Percentiles rank a stretch among this genome's conserved stretches.
Evolutionary conservation across 768 basidiomycete genomes (phyloP).

Genomic region (Hydnomerulius pinastri): DNA sequence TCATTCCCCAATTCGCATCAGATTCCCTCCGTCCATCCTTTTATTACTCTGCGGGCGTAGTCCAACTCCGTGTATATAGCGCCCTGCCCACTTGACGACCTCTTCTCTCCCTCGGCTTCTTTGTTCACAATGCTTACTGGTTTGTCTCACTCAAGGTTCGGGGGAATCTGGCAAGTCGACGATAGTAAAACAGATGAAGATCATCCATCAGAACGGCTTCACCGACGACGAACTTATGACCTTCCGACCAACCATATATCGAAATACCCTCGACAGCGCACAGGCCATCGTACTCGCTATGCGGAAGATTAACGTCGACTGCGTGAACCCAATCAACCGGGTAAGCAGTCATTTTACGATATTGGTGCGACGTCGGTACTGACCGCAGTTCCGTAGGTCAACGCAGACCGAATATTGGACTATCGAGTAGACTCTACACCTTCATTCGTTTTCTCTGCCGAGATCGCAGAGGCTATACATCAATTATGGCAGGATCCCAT

Average conservation of each 20-base stretch:
- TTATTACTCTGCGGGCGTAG: background rate
- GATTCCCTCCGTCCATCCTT: background rate
- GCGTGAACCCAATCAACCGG: constrained; percentile 64
- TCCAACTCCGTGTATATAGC: background rate
- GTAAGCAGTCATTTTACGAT: constrained; percentile 12
- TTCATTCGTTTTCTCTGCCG: constrained; percentile 52
- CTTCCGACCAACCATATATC: constrained; percentile 79
- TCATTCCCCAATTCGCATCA: constrained; percentile 7
- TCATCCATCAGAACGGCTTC: constrained; percentile 94
- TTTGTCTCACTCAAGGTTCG: constrained; percentile 58
- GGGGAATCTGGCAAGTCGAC: constrained; percentile 96
- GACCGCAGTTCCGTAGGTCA: constrained; percentile 31
- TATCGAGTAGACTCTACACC: constrained; percentile 48
- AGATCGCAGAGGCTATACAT: constrained; percentile 68
- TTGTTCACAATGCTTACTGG: background rate
- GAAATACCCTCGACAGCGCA: constrained; percentile 86
- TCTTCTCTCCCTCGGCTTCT: background rate
- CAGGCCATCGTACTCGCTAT: constrained; percentile 85
- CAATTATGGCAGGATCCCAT: constrained; percentile 73
- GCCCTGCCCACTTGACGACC: background rate
- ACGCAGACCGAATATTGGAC: constrained; percentile 65
- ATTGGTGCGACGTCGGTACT: background rate
- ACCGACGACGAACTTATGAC: constrained; percentile 71
- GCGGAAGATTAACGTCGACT: constrained; percentile 83
- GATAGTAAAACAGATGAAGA: constrained; percentile 99